Conservation (phyloP, 805 yeast genomes). For the Candida coleopterorum region DNA sequence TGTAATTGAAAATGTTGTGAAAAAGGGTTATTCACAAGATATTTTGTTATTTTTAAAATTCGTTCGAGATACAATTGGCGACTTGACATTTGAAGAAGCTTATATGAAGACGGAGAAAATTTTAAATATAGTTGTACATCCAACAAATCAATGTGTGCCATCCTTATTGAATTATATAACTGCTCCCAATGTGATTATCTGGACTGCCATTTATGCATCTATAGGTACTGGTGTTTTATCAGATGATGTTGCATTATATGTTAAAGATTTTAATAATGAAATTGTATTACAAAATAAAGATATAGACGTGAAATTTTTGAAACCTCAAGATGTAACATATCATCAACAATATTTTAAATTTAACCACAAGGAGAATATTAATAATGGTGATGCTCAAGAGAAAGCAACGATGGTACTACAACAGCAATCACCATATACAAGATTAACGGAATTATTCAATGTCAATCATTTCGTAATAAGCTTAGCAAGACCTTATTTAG, state of each 20-base stretch:
- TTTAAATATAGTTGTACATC: conserved; percentile 80
- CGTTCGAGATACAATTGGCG: conserved; percentile 71
- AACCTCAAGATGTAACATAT: conserved; percentile 42
- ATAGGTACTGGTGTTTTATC: conserved; percentile 68
- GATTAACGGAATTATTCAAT: conserved; percentile 87
- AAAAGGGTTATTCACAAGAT: conserved; percentile 84
- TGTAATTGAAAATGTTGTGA: conserved; percentile 67
- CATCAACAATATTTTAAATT: conserved; percentile 38
- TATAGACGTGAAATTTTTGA: conserved; percentile 37
- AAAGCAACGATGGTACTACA: conserved; percentile 11
- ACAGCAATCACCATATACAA: conserved; percentile 63
- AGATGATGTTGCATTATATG: conserved; percentile 51
- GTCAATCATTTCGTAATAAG: conserved; percentile 92
- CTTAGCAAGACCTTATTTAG: conserved; percentile 88
- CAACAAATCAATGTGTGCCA: conserved; percentile 67
- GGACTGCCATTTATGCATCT: conserved; percentile 88
- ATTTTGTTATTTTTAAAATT: conserved; percentile 73
- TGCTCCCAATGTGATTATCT: conserved; percentile 84
- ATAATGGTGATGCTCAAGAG: conserved; percentile 15
- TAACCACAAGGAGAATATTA: conserved; percentile 11
- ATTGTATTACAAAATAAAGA: conserved; percentile 48
- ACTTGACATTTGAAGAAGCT: conserved; percentile 91
- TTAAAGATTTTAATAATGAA: conserved; percentile 58
- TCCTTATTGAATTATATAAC: conserved; percentile 81
- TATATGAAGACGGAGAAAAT: conserved; percentile 72